Evolutionary conservation across 345 rosid species (phyloP).

Genomic region (Citropsis articulata): DNA sequence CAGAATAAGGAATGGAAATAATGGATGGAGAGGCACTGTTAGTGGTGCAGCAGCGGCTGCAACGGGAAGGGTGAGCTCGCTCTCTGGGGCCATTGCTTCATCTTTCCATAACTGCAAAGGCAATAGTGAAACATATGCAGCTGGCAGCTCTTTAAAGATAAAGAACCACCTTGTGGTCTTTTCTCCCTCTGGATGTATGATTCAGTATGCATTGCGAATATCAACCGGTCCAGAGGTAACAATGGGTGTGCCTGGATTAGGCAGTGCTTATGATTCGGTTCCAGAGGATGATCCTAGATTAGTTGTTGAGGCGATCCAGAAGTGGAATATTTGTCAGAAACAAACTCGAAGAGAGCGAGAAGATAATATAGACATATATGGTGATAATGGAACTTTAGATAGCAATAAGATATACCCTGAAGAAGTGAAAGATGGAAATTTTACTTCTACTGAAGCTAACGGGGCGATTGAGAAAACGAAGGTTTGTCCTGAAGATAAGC

Average conservation of each 20-base stretch:
- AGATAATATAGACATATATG: constrained; percentile 77
- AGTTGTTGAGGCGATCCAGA: constrained; percentile 67
- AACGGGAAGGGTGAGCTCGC: constrained; percentile 63
- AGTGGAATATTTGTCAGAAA: constrained; percentile 83
- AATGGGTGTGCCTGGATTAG: constrained; percentile 28
- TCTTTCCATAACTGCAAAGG: constrained; percentile 66
- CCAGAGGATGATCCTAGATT: constrained; percentile 65
- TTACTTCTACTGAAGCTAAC: constrained; percentile 28
- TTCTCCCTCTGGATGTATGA: constrained; percentile 78
- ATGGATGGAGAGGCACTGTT: constrained; percentile 79
- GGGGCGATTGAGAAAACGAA: constrained; percentile 28
- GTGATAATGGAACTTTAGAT: constrained; percentile 64
- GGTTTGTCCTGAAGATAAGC: constrained; percentile 47
- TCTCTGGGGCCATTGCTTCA: constrained; percentile 72
- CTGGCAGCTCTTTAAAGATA: constrained; percentile 32
- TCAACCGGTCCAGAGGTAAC: constrained; percentile 38
- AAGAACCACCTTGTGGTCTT: constrained; percentile 75
- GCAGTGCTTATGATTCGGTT: constrained; percentile 42
- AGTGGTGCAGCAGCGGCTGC: constrained; percentile 89
- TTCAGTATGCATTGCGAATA: constrained; percentile 58
- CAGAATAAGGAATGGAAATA: constrained; percentile 75
- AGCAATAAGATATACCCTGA: constrained; percentile 75
- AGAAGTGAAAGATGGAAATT: constrained; percentile 41
- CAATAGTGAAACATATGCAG: constrained; percentile 27
- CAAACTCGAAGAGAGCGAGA: constrained; percentile 67